Base-by-base conservation (phyloP, 2,329 filamentous ascomycete genomes). In the Mycosphaerella sp. region DNA sequence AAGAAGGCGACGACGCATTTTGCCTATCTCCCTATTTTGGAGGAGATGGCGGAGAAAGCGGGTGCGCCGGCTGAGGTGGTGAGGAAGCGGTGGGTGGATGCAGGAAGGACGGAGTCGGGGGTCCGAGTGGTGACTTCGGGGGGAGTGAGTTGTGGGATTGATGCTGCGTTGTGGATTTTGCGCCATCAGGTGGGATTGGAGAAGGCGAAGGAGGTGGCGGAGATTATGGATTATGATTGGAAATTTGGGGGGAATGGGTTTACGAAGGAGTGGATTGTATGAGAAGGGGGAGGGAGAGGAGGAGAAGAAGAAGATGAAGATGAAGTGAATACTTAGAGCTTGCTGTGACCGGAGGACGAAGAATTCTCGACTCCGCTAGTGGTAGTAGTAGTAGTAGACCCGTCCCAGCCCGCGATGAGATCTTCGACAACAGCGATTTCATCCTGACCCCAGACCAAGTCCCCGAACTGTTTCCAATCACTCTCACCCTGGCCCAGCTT, bases 401-500 rank as follows among this genome's bases (percentile, higher is more conserved):
- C 59, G 49, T 60, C 50, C 54, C 55, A 61, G 4, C 61, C 59
- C 45, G 57, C 55, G 21, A 63, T 61, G 38, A 59, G 45, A 36
- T 63, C 61, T 52, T 63, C 59, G 7, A 63, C 59, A 2, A 61
- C 57, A 14, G 54, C 39, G 14, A 63, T 5, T 41, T 61, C 56
- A 54, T 63, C 61, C 34, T 63, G 61, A n/a, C 61, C 61, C 61
- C 61, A 63, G 14, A 63, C 59, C 2, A 63, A 36, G 32, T 60
- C 61, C 10, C 55, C 59, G n/a, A 26, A 40, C 40, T 57, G 55
- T 26, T 42, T 49, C 61, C 59, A 61, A 17, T 17, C 14, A 17
- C 14, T 17, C 17, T 43, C 29, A 4, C 41, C 12, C 12, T 49
- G 21, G 9, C 46, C 55, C 2, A 51, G n/a, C n/a, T 52, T 51